Conservation (phyloP, 495 filamentous ascomycete genomes). For the Penicillium salamii region DNA sequence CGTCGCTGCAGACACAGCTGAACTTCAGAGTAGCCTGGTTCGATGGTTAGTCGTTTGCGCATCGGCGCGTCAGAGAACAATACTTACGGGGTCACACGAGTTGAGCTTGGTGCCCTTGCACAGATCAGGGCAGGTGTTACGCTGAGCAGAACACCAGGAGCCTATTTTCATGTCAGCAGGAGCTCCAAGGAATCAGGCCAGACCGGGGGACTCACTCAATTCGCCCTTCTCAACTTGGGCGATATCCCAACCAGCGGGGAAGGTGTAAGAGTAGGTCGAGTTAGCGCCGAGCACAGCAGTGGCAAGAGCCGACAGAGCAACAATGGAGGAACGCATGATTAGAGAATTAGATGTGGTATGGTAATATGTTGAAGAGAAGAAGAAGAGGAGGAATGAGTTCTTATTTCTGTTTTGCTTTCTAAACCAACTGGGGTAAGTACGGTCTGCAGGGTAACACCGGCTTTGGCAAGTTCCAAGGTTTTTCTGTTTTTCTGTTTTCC, state of each 20-base stretch:
- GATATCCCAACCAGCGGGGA: slow-evolving; percentile 41
- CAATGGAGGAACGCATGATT: slow-evolving; percentile 33
- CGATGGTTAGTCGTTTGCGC: background rate
- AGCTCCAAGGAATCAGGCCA: background rate
- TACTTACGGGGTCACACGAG: slow-evolving; percentile 42
- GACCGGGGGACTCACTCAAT: slow-evolving; percentile 24
- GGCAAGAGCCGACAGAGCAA: slow-evolving; percentile 35
- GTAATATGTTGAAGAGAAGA: slow-evolving; percentile 13
- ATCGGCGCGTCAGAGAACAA: background rate
- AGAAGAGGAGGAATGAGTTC: slow-evolving; percentile 14
- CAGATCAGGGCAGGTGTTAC: slow-evolving; percentile 45
- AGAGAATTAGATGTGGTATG: slow-evolving; percentile 6
- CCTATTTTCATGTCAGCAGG: slow-evolving; percentile 25
- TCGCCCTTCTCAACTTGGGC: slow-evolving; percentile 23
- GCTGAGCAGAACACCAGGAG: slow-evolving; percentile 45
- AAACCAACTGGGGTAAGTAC: background rate
- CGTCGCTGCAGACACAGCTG: slow-evolving; percentile 54
- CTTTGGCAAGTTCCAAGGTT: no score
- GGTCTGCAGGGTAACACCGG: background rate
- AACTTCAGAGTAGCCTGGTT: slow-evolving; percentile 48
- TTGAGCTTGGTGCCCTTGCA: slow-evolving; percentile 43
- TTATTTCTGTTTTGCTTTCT: slow-evolving; percentile 9
- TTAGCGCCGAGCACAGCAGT: slow-evolving; percentile 26
- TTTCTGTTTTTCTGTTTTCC: no score
- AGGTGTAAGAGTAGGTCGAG: slow-evolving; percentile 29